Evolutionary conservation across 2,329 filamentous ascomycete species (phyloP).

Genomic region (Ophiostoma pallidulum): DNA sequence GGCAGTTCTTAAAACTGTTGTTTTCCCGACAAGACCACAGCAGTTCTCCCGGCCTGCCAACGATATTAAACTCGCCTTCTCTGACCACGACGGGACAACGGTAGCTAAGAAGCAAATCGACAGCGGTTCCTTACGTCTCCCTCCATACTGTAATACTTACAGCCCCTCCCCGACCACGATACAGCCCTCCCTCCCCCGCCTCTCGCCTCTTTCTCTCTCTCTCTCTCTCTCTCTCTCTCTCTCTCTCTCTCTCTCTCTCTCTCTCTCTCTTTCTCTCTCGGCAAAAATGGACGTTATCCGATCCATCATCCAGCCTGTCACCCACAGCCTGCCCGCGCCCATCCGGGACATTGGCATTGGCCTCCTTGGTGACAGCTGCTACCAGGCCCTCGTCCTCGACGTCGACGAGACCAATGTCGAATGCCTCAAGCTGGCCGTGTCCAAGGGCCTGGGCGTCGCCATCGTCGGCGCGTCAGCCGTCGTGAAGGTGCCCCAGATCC

Average conservation of each 20-base stretch:
- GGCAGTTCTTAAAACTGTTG: no score
- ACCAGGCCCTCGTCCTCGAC: conserved; percentile 75
- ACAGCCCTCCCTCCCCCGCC: no score
- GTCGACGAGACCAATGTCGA: conserved; percentile 66
- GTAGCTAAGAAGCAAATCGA: no score
- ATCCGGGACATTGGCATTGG: conserved; percentile 66
- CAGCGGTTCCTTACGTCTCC: no score
- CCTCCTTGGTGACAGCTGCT: conserved; percentile 76
- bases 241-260: background rate
- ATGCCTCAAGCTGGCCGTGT: conserved; percentile 83
- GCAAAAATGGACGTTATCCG: conserved; percentile 50
- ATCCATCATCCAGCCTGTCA: conserved; percentile 56
- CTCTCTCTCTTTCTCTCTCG: conserved; percentile 8
- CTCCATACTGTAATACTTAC: no score
- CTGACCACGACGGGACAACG: background rate
- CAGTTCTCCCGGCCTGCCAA: no score
- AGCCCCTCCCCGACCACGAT: no score
- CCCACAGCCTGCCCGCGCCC: conserved; percentile 62
- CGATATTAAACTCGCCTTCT: no score
- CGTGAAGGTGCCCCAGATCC: conserved; percentile 93
- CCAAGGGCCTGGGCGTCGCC: conserved; percentile 84
- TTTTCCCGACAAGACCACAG: no score
- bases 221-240: background rate
- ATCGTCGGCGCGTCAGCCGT: conserved; percentile 86
- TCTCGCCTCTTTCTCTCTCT: no score